Percentiles rank a stretch among this genome's conserved stretches.
These are phyloP conservation scores for Aschersonia sp. DNA, from an alignment of 2,329 filamentous ascomycete species.

Conservation along the genomic window DNA sequence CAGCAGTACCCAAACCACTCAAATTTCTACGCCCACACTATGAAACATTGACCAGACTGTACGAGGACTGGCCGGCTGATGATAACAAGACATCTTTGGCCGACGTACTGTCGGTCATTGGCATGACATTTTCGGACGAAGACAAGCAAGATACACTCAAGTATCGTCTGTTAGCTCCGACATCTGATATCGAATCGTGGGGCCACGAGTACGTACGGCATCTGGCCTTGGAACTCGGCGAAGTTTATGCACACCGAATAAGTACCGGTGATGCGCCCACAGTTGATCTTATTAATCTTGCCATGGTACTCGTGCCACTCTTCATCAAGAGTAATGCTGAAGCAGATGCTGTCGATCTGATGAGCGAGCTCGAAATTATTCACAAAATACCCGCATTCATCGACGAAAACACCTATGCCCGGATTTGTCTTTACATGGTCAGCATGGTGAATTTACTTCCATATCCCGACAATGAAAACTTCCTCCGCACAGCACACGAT, in stretches of 20 bases:
- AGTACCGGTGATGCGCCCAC: constrained; percentile 64
- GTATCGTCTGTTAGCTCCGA: constrained; percentile 79
- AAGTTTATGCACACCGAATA: constrained; percentile 80
- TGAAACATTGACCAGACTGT: constrained; percentile 71
- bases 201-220: constrained; percentile 97
- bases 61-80: constrained; percentile 76
- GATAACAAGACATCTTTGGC: constrained; percentile 81
- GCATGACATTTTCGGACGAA: constrained; percentile 98
- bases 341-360: constrained; percentile 89
- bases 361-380: constrained; percentile 96
- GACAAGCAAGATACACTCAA: constrained; percentile 92
- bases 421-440: constrained; percentile 95
- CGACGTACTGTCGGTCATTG: constrained; percentile 91
- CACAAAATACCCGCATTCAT: constrained; percentile 79
- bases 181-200: constrained; percentile 90
- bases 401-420: constrained; percentile 82
- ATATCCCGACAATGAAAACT: constrained; percentile 92
- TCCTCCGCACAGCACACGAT: constrained; percentile 80
- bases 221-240: constrained; percentile 85
- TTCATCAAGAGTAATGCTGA: constrained; percentile 97
- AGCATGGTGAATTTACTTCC: constrained; percentile 97
- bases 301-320: constrained; percentile 73
- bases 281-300: constrained; percentile 73
- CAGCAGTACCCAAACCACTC: constrained; percentile 91
- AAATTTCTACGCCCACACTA: constrained; percentile 98